phyloP scores from a whole-genome alignment of 2,329 filamentous ascomycete species.

The Aureobasidium leucospermi region DNA sequence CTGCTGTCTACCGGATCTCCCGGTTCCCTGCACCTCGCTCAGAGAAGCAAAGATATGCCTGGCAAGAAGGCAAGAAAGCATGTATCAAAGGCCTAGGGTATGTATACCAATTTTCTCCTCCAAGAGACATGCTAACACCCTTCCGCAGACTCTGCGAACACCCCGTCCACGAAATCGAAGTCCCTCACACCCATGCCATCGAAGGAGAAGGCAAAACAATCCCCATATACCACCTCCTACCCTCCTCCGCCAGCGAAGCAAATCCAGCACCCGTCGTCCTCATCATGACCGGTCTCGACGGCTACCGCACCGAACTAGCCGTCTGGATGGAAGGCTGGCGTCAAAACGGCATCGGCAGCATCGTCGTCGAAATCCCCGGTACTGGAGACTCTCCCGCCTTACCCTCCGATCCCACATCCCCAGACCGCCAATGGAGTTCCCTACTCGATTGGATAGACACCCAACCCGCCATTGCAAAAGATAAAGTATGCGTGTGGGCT shows the following conservation, averaged over 20 bases:
- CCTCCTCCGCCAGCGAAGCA: slow-evolving; percentile 35
- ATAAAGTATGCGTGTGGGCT: slow-evolving; percentile 46
- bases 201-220: slow-evolving; percentile 49
- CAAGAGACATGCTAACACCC: background rate
- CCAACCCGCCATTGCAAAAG: slow-evolving; percentile 42
- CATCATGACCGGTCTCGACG: slow-evolving; percentile 53
- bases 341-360: slow-evolving; percentile 40
- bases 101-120: background rate
- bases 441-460: slow-evolving; percentile 48
- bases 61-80: slow-evolving; percentile 56
- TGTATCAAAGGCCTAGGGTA: slow-evolving; percentile 49
- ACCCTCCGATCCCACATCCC: slow-evolving; percentile 38
- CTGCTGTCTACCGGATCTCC: slow-evolving; percentile 65
- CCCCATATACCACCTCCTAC: slow-evolving; percentile 59
- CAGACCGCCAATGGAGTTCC: slow-evolving; percentile 48
- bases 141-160: slow-evolving; percentile 38
- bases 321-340: slow-evolving; percentile 47
- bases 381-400: slow-evolving; percentile 50
- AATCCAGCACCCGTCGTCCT: slow-evolving; percentile 46
- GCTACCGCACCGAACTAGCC: slow-evolving; percentile 50
- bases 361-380: slow-evolving; percentile 51
- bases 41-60: slow-evolving; percentile 52
- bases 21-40: slow-evolving; percentile 55
- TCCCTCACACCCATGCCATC: slow-evolving; percentile 50
- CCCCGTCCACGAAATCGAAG: slow-evolving; percentile 54